Base-by-base conservation (phyloP, 2,329 filamentous ascomycete species). In the Botryosphaeria dothidea region DNA sequence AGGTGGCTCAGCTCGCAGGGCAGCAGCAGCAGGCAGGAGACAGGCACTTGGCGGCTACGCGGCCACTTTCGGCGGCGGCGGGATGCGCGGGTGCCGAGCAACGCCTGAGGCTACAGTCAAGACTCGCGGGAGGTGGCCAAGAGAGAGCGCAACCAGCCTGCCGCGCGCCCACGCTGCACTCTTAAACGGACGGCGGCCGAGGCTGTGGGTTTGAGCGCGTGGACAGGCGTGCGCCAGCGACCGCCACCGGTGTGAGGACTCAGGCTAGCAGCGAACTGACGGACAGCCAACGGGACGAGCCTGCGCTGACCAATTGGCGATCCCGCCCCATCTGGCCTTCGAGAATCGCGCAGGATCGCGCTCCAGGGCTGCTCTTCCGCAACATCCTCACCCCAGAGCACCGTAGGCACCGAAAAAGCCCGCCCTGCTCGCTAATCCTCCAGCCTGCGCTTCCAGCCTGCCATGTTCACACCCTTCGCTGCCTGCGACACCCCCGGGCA, bases 371-470 rank as follows among this genome's bases (percentile, higher is more conserved):
- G 48, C 19, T 29, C 41, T 60, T 46, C 56, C 38, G 56, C 56
- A 46, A 60, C 68, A 70, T 69, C 68, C 68, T 56, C 63, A 66
- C 66, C 66, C 41, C 38, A 45, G 36, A 17, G 19, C 48, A 51
- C 34, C 34, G 66, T 36, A 52, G 31, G 36, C 38, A 25, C 56
- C 56, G 29, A 60, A 46, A 60, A 17, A 19, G 49, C 61, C 29
- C 62, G 31, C 41, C 43, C 23, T 27, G n/a, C 46, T 63, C 61
- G 19, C 25, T 63, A 69, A 71, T 41, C 56, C 41, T 17, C 7
- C n/a, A 41, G 71, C 69, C 67, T n/a, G 68, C 66, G 74, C 75
- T 75, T 74, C 73, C 75, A 65, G 69, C 66, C 23, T 61, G 56
- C 64, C 64, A 54, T 67, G 67, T 56, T 66, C 68, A 69, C 66